A percentile compares a stretch with the other conserved stretches of the same genome.
phyloP scores from a whole-genome alignment of 2,329 filamentous ascomycete species.

The Colletotrichum sp. region DNA sequence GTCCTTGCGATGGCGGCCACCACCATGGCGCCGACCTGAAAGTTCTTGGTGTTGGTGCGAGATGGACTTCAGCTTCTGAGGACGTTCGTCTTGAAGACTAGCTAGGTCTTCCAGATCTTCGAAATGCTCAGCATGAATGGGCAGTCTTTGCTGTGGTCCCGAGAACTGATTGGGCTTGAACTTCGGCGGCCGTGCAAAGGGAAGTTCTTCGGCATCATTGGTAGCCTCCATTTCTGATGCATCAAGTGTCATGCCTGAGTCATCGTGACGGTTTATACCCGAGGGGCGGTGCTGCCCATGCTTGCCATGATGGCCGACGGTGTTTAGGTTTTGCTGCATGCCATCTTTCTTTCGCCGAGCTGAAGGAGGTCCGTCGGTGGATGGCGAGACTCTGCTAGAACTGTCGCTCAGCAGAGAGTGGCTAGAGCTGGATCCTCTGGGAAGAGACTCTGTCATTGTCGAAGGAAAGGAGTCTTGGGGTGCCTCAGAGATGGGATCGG shows the following conservation, averaged over 20 bases:
- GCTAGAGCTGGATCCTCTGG: not conserved
- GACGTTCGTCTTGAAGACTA: not conserved
- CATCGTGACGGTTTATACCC: not conserved
- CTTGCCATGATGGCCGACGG: not conserved
- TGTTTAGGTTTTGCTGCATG: not conserved
- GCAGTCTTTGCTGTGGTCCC: not conserved
- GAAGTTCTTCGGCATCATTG: not conserved
- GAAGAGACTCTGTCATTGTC: not conserved
- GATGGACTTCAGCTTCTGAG: not conserved
- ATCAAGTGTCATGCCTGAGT: not conserved
- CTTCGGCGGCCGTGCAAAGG: not conserved
- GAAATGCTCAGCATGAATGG: not conserved
- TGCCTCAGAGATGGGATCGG: not conserved
- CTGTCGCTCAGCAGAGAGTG: not conserved
- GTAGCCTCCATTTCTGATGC: not conserved
- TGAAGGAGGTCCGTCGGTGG: not conserved
- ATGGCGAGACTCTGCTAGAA: not conserved
- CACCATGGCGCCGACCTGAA: not conserved
- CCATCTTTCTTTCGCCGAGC: not conserved
- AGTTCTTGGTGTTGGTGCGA: not conserved
- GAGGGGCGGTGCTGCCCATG: not conserved
- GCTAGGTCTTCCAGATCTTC: not conserved
- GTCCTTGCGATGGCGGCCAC: not conserved
- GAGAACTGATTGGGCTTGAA: conserved; percentile 8
- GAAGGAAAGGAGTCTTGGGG: not conserved